Conservation (phyloP, 495 filamentous ascomycete genomes). For the Zalerion maritima region DNA sequence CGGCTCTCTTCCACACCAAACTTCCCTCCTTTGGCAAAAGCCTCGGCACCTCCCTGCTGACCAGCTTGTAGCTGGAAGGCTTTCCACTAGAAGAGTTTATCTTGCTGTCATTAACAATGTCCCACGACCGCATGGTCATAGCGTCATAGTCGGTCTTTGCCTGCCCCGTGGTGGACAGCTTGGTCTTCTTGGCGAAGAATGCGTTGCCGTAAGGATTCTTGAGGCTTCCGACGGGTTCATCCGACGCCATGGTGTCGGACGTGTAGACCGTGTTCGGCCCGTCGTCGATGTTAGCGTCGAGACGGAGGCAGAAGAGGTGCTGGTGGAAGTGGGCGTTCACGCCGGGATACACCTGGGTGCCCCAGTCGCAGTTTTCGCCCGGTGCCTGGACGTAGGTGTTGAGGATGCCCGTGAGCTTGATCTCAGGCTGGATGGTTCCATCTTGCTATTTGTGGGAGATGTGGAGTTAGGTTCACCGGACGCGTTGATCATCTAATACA, state of each 20-base stretch:
- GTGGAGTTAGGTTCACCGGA: neutral
- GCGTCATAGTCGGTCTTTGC: conserved; percentile 73
- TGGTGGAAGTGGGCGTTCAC: conserved; percentile 71
- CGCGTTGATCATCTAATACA: neutral
- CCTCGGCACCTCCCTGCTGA: conserved; percentile 66
- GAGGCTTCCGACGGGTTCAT: conserved; percentile 56
- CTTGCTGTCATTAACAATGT: conserved; percentile 75
- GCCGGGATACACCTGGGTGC: conserved; percentile 76
- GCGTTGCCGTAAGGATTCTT: conserved; percentile 90
- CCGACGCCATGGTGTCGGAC: conserved; percentile 51
- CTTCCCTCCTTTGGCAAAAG: conserved; percentile 74
- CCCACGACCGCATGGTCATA: conserved; percentile 70
- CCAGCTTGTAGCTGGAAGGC: conserved; percentile 80
- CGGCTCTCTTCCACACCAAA: conserved; percentile 86
- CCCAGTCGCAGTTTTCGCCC: conserved; percentile 79
- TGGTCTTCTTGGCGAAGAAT: conserved; percentile 84
- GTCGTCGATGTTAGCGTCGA: conserved; percentile 85
- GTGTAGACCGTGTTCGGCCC: conserved; percentile 75
- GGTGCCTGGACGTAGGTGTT: conserved; percentile 82
- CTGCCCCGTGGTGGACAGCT: conserved; percentile 57
- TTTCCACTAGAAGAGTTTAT: conserved; percentile 76
- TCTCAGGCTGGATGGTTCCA: conserved; percentile 84
- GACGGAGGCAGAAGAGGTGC: conserved; percentile 84
- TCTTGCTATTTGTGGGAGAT: conserved; percentile 39
- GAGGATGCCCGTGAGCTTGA: conserved; percentile 89